Conservation (phyloP, 805 yeast species). For the Saturnispora quitensis region DNA sequence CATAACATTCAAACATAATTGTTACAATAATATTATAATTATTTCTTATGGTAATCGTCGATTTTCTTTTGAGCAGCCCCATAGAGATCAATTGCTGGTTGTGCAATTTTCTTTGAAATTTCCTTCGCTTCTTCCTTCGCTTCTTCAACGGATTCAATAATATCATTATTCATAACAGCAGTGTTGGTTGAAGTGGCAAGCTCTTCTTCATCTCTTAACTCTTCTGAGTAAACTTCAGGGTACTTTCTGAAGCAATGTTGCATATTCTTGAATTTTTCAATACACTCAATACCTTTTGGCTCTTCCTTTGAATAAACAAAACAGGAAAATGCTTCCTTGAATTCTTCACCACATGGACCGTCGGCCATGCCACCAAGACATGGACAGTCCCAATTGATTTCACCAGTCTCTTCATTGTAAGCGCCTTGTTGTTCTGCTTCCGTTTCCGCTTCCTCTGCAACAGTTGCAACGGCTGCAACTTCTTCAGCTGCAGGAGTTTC, state of each 20-base stretch:
- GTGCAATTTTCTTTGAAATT: conserved; percentile 1
- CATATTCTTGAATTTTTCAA: conserved; percentile 84
- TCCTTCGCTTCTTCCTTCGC: conserved; percentile 17
- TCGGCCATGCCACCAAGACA: conserved; percentile 98
- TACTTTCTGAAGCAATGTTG: conserved; percentile 87
- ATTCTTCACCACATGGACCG: conserved; percentile 97
- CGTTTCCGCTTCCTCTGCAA: conserved; percentile 18
- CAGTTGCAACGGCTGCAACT: conserved; percentile 3
- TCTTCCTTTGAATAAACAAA: conserved; percentile 89
- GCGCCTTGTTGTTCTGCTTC: conserved; percentile 53
- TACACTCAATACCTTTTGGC: conserved; percentile 95
- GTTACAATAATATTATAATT: neutral
- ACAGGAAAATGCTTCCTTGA: conserved; percentile 89
- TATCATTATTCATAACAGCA: conserved; percentile 15
- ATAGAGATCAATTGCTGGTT: conserved; percentile 12
- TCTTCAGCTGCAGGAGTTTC: conserved; percentile 5
- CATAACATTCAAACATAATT: neutral
- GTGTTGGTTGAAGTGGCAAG: conserved; percentile 16
- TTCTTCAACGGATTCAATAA: conserved; percentile 16
- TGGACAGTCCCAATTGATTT: conserved; percentile 99
- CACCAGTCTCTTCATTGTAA: conserved; percentile 94
- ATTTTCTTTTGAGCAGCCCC: conserved; percentile 15
- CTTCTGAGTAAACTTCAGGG: conserved; percentile 92
- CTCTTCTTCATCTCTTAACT: conserved; percentile 70
- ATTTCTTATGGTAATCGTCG: conserved; percentile 13